Percentiles rank a stretch among this genome's conserved stretches.
Conservation (phyloP, 495 filamentous ascomycete species). For the Talaromyces stipitatus region DNA sequence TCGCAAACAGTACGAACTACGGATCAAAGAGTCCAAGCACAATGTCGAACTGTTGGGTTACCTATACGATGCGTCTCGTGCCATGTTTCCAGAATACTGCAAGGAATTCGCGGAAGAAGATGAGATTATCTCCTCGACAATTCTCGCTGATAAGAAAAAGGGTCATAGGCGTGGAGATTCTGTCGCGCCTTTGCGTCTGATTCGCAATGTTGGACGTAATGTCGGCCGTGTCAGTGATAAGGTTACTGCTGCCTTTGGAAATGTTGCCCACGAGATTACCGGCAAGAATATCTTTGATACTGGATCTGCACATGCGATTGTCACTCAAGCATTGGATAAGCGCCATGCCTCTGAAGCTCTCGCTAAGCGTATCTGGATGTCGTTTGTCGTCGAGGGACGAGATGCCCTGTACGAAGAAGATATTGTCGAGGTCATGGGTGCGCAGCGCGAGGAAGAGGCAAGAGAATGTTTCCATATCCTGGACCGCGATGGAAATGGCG, state of each 20-base stretch:
- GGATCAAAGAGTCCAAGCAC: slow-evolving; percentile 84
- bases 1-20: slow-evolving; percentile 79
- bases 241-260: slow-evolving; percentile 85
- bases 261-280: slow-evolving; percentile 86
- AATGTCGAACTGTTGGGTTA: slow-evolving; percentile 70
- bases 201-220: slow-evolving; percentile 55
- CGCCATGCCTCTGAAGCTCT: slow-evolving; percentile 76
- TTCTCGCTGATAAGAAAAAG: slow-evolving; percentile 40
- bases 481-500: slow-evolving; percentile 85
- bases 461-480: slow-evolving; percentile 73
- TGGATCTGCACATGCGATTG: slow-evolving; percentile 77
- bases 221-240: slow-evolving; percentile 84
- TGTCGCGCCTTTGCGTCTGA: slow-evolving; percentile 66
- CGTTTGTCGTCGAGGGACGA: slow-evolving; percentile 85
- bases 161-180: slow-evolving; percentile 46
- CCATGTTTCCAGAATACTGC: slow-evolving; percentile 86
- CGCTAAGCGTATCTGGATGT: slow-evolving; percentile 94
- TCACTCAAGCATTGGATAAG: slow-evolving; percentile 81
- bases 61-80: slow-evolving; percentile 82
- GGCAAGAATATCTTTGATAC: slow-evolving; percentile 93
- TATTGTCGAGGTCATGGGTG: slow-evolving; percentile 78
- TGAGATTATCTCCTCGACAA: slow-evolving; percentile 75
- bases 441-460: slow-evolving; percentile 60
- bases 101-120: slow-evolving; percentile 87
- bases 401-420: slow-evolving; percentile 75